A percentile compares a stretch with the other conserved stretches of the same genome.
These are phyloP conservation scores for Pleodorina starrii DNA, from an alignment of 139 green algal species.

Conservation along the genomic window DNA sequence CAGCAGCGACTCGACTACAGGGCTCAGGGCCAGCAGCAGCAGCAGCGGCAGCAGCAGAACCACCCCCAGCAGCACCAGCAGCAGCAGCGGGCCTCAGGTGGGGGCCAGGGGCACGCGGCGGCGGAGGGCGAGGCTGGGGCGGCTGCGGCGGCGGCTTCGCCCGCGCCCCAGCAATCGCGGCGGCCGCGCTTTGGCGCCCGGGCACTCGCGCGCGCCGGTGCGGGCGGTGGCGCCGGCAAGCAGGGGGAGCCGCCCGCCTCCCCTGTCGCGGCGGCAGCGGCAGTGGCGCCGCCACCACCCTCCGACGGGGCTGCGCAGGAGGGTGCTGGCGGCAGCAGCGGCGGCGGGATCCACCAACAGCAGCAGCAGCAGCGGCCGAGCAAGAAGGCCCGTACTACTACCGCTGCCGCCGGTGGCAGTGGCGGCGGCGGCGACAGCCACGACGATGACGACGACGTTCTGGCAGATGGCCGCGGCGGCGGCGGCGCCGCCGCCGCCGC, in stretches of 20 bases:
- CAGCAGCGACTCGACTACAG: background rate
- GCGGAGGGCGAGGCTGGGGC: no score
- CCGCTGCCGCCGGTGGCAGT: background rate
- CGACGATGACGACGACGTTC: no score
- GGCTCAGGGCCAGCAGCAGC: background rate
- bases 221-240: background rate
- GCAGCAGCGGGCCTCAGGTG: no score
- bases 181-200: conserved; percentile 22
- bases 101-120: no score
- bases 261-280: background rate
- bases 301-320: background rate
- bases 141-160: background rate
- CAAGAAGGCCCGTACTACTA: background rate
- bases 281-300: background rate
- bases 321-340: background rate
- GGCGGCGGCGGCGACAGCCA: background rate
- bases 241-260: background rate
- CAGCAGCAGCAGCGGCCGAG: background rate
- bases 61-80: background rate
- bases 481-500: background rate
- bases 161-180: no score
- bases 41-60: background rate
- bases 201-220: background rate
- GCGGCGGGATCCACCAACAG: background rate
- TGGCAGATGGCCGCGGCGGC: background rate